Conservation (phyloP, 176 grass and related monocot species). For the Rhipidocladum racemiflorum region DNA sequence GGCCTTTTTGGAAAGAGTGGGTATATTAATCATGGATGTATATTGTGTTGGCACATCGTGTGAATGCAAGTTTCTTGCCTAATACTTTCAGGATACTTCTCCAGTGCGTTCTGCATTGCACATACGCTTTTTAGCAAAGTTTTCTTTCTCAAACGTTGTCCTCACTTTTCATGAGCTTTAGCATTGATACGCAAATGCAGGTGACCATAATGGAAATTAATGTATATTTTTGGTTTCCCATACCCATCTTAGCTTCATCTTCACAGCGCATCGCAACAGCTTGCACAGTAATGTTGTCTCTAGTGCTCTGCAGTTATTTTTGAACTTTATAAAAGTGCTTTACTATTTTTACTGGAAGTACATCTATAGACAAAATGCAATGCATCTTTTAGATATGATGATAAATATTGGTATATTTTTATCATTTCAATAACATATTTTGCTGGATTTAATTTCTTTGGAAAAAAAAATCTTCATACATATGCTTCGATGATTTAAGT, state of each 20-base stretch:
- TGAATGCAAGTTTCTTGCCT: slow-evolving; percentile 38
- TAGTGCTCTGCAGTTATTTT: not conserved
- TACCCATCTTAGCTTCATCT: too few species aligned
- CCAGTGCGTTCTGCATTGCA: too few species aligned
- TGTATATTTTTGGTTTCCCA: too few species aligned
- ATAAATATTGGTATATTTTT: not conserved
- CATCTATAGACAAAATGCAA: not conserved
- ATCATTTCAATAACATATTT: not conserved
- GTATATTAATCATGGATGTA: slow-evolving; percentile 56
- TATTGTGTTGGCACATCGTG: slow-evolving; percentile 41
- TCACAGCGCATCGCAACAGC: too few species aligned
- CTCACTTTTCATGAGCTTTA: too few species aligned
- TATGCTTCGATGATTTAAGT: not conserved
- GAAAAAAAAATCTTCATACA: not conserved
- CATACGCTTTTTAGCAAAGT: too few species aligned
- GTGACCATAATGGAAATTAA: too few species aligned
- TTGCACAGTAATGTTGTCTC: not conserved
- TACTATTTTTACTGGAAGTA: not conserved
- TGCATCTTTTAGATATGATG: not conserved
- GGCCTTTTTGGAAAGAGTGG: slow-evolving; percentile 35
- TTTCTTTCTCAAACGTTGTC: too few species aligned
- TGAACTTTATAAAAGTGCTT: not conserved
- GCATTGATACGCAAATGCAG: too few species aligned
- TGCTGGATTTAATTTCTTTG: not conserved
- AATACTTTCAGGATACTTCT: not conserved